phyloP scores from a whole-genome alignment of 2,329 filamentous ascomycete genomes.

The Aspergillus oerlinghausenensis region DNA sequence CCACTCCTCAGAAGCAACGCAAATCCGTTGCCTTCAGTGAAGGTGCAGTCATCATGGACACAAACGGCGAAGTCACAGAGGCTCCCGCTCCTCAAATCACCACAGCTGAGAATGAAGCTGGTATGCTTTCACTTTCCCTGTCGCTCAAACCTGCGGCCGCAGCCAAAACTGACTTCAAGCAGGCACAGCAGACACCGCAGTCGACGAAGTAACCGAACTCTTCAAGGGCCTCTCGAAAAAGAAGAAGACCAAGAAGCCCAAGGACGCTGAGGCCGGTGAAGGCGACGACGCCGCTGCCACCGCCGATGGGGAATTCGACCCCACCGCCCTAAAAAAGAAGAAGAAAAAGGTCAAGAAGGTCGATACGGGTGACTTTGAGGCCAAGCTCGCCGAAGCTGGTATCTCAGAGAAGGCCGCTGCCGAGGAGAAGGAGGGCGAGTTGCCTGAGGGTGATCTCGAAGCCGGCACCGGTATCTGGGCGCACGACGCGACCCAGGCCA shows the following conservation, averaged over 20 bases:
- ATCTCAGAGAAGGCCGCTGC: slow-evolving; percentile 56
- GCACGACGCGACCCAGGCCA: slow-evolving; percentile 71
- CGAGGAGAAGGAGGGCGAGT: slow-evolving; percentile 51
- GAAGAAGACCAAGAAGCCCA: slow-evolving; percentile 61
- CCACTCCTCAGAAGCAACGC: slow-evolving; percentile 64
- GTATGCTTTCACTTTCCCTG: slow-evolving; percentile 22
- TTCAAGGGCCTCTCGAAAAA: slow-evolving; percentile 70
- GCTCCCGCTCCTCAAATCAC: slow-evolving; percentile 71
- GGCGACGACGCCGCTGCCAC: slow-evolving; percentile 47
- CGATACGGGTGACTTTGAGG: slow-evolving; percentile 61
- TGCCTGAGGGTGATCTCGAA: slow-evolving; percentile 71
- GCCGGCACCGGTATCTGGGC: slow-evolving; percentile 86
- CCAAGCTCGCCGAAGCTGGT: slow-evolving; percentile 60
- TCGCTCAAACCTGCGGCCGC: background rate
- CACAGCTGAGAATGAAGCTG: slow-evolving; percentile 46
- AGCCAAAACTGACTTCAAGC: slow-evolving; percentile 2
- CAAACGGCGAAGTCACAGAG: slow-evolving; percentile 79
- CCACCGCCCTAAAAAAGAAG: slow-evolving; percentile 75
- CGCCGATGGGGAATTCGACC: slow-evolving; percentile 60
- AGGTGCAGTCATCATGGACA: slow-evolving; percentile 80
- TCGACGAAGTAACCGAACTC: slow-evolving; percentile 63
- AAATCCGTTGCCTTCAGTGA: slow-evolving; percentile 94
- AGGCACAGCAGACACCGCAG: slow-evolving; percentile 49
- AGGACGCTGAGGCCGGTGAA: slow-evolving; percentile 49
- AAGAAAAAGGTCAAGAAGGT: slow-evolving; percentile 61